Base-by-base conservation (phyloP, 2,329 filamentous ascomycete species). In the Trichoderma arundinaceum region DNA sequence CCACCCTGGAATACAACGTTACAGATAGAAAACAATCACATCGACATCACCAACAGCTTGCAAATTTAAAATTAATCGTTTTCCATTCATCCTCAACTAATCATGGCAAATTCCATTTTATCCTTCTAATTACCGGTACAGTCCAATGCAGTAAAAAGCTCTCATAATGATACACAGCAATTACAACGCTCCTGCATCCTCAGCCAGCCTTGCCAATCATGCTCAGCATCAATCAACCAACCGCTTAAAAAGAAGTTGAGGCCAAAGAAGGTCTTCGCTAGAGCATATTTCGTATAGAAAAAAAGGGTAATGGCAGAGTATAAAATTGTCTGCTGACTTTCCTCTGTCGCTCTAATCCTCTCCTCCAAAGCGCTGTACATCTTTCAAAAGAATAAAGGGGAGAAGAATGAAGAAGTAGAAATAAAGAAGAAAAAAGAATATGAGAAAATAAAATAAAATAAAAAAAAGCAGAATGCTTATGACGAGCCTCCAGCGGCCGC, bases 381-480 rank as follows among this genome's bases (percentile, higher is more conserved):
- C 63, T 60, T 53, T 19, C 54, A 58, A 60, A 58, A 41, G 35
- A 38, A 39, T 35, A 56, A 53, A 46, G 51, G 15, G 13, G 10
- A 41, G n/a, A 44, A 60, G n/a, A 22, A 43, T 19, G 17, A 60
- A 13, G 22, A 32, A 49, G 35, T 28, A 4, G 28, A 51, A 13
- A 44, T 39, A n/a, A 52, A 56, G n/a, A 15, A 35, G 9, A 61
- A 41, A 46, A 28, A 61, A 35, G 44, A 48, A 28, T 13, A 41
- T 33, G 28, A 17, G 32, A 6, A 13, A 7, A 17, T 8, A 43
- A 51, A 12, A 49, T 59, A 53, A 48, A 33, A 39, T 17, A 28
- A 39, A 48, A 48, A 64, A 51, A 53, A 64, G 41, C 39, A 66
- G n/a, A 66, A 66, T 64, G 61, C 43, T 63, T 67, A 67, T 67